Base-by-base conservation (phyloP, 2,329 filamentous ascomycete species). In the Periconia sp. region DNA sequence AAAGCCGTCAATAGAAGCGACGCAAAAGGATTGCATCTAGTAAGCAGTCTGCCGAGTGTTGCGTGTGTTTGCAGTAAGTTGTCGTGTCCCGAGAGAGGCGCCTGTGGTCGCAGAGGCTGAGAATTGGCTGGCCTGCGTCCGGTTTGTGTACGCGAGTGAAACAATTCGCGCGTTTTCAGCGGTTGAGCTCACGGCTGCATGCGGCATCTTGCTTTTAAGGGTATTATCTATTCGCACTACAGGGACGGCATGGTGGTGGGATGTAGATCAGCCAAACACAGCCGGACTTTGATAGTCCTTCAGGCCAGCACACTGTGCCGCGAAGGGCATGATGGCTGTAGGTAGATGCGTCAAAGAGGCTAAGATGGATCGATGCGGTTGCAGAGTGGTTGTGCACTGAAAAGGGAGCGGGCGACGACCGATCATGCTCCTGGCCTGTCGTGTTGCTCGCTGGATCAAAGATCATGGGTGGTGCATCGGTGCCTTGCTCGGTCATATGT, bases 71-170 rank as follows among this genome's bases (percentile, higher is more conserved):
- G 17, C 8, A 29, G 45, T 34, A 12, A 19, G 18, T 16, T 31
- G 29, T 34, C 29, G 29, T 29, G 43, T 43, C 28, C 36, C 40
- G 40, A 44, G 36, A 38, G 40, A 21, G 28, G 43, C 40, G 45
- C 23, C 43, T 37, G 36, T 41, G 24, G 26, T n/a, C n/a, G n/a
- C n/a, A n/a, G 38, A 26, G 36, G 32, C 19, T 26, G 28, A 28
- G 5, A 40, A 45, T 31, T 43, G 26, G 46, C 46, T 53, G 49
- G 52, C 25, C 28, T 38, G 21, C 36, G 35, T 43, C 50, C 43
- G 42, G 32, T 50, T 43, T 50, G 52, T 60, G 54, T 47, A 38
- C 54, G 49, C 53, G 43, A 50, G 54, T 61, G 56, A 59, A 59
- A 63, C 56, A 49, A 41, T 48, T 46, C 40, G 49, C 52, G 45